Evolutionary conservation across 192 early-diverging fungal genomes (phyloP).

Genomic region (Coemansia sp.): DNA sequence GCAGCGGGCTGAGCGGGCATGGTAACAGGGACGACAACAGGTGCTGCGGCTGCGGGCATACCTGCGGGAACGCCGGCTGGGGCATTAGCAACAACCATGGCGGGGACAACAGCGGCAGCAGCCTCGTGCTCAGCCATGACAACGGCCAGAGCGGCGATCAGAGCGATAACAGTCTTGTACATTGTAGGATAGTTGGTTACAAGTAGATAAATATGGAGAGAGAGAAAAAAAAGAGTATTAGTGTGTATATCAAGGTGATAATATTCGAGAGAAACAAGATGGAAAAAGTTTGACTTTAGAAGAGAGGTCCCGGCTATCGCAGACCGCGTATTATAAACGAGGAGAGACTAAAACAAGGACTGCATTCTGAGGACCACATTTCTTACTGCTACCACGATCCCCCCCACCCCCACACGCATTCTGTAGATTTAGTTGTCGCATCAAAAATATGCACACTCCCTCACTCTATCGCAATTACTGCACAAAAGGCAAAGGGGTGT

Average conservation of each 20-base stretch:
- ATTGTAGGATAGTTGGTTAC: neutral
- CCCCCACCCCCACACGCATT: neutral
- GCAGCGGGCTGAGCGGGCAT: neutral
- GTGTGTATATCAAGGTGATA: neutral
- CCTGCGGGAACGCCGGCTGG: neutral
- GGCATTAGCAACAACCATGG: neutral
- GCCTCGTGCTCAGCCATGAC: conserved; percentile 12
- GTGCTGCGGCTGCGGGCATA: neutral
- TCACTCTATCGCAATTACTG: neutral
- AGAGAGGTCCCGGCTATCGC: neutral
- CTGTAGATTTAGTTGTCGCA: neutral
- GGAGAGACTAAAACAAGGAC: neutral
- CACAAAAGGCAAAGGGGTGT: neutral
- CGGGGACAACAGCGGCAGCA: neutral
- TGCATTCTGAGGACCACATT: neutral
- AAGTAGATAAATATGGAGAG: neutral
- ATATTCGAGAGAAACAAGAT: conserved; percentile 10
- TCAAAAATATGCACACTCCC: neutral
- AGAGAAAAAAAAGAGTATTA: neutral
- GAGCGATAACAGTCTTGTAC: neutral
- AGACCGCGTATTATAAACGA: neutral
- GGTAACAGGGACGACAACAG: neutral
- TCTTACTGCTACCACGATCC: neutral
- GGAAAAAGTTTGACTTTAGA: neutral
- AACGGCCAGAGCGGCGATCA: conserved; percentile 12